Conservation (phyloP, 2,329 filamentous ascomycete species). For the Xylaria sp. region DNA sequence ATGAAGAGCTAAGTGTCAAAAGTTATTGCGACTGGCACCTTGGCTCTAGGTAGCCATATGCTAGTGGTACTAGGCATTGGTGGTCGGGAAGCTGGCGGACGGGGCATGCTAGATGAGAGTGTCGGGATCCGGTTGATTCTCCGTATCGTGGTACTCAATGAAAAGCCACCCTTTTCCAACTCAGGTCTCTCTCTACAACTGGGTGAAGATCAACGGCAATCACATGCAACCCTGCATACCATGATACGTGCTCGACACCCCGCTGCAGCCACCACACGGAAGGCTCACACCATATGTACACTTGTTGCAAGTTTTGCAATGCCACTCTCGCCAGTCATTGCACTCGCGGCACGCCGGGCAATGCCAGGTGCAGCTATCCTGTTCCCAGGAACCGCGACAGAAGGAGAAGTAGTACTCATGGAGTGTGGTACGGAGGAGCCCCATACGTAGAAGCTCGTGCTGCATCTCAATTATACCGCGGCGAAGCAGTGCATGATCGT, state of each 20-base stretch:
- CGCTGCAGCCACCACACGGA: constrained; percentile 17
- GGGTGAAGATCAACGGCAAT: too few species aligned
- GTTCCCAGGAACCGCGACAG: constrained; percentile 16
- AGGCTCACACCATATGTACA: constrained; percentile 20
- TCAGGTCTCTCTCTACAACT: too few species aligned
- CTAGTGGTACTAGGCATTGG: too few species aligned
- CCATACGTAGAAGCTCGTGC: constrained; percentile 13
- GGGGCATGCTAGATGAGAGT: background rate
- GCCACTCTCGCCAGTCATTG: constrained; percentile 20
- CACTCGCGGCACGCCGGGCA: constrained; percentile 20
- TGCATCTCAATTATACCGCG: background rate
- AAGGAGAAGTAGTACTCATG: constrained; percentile 7
- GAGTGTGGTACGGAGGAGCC: background rate
- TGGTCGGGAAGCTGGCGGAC: too few species aligned
- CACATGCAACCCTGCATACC: too few species aligned
- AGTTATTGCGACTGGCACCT: too few species aligned
- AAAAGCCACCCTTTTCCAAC: too few species aligned
- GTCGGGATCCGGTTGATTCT: too few species aligned
- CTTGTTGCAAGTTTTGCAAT: constrained; percentile 18
- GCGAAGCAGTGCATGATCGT: background rate
- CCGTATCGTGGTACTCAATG: too few species aligned
- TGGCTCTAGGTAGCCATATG: too few species aligned
- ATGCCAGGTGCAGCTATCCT: constrained; percentile 7
- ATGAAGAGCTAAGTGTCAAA: too few species aligned
- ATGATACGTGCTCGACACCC: constrained; percentile 14